These are phyloP conservation scores for Cymbidium sinense DNA, from an alignment of 106 monocot genomes.

Conservation along the genomic window DNA sequence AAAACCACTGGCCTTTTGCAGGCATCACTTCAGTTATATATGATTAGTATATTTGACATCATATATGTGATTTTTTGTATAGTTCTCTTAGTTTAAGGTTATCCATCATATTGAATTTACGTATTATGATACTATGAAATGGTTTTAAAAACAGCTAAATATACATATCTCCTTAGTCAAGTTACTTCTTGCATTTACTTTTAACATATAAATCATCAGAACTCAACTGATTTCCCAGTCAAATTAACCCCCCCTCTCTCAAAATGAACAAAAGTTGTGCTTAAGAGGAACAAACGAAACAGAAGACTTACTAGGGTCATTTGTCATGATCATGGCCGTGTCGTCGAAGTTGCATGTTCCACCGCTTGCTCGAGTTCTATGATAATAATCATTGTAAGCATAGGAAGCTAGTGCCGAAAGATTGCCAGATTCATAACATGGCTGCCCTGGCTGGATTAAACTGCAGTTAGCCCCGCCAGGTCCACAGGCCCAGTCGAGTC, in stretches of 20 bases:
- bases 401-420: conserved; percentile 48
- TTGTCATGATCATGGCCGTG: conserved; percentile 43
- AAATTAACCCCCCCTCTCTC: too few relatives aligned
- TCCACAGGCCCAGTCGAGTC: conserved; percentile 91
- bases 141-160: not conserved
- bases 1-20: too few relatives aligned
- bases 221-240: not conserved
- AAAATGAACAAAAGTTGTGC: too few relatives aligned
- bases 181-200: not conserved
- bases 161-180: too few relatives aligned
- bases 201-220: not conserved
- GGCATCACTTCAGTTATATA: too few relatives aligned
- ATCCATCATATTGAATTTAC: not conserved
- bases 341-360: conserved; percentile 58
- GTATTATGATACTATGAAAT: not conserved
- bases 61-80: too few relatives aligned
- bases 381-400: conserved; percentile 69
- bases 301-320: conserved; percentile 54
- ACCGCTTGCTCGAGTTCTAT: conserved; percentile 45
- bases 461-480: conserved; percentile 70
- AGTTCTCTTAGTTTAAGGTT: too few relatives aligned
- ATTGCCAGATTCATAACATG: conserved; percentile 53
- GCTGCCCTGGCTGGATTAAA: conserved; percentile 72
- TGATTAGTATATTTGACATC: too few relatives aligned
- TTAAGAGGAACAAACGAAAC: not conserved